Base-by-base conservation (phyloP, 495 filamentous ascomycete species). In the Chlorociboria aeruginascens region DNA sequence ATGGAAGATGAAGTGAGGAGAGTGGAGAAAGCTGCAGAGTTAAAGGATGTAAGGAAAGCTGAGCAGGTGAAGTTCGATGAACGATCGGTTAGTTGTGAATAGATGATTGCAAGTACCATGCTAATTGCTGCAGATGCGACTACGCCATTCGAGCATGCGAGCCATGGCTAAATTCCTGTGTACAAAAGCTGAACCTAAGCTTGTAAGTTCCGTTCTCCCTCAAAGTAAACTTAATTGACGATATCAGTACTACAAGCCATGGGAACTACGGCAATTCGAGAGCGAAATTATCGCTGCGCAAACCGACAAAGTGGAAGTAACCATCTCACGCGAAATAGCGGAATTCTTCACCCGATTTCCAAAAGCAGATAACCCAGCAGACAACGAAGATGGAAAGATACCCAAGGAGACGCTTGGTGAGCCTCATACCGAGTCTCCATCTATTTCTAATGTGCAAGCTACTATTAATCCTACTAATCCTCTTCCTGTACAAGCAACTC, bases 241-340 rank as follows among this genome's bases (percentile, higher is more conserved):
- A 36, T 3, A 38, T 32, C 28, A 96, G 90, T 90, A 81, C 63
- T 98, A 95, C 64, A 82, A 82, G 43, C 92, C 92, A 6, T 95
- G 85, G 83, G 78, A 89, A 57, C 67, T 84, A 43, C 73, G 76
- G 29, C 63, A 71, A 4, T 71, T 60, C 37, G 66, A 77, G 51
- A 65, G 74, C 46, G 58, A 66, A 6, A 64, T 52, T 7, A 67
- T 78, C 53, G 59, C 70, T 28, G 53, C 67, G 16, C 73, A 76
- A 57, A 59, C 72, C 17, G 59, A 59, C 49, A 64, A 64, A 29
- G 66, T 61, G 34, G 64, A 79, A 52, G 63, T 63, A 6, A 61
- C 50, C 30, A 69, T 77, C 47, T 63, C 68, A 12, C 60, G 54
- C 43, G 71, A 77, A 56, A 48, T 52, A 37, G 55, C 57, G 45